A percentile compares a stretch with the other conserved stretches of the same genome.
Evolutionary conservation across 768 basidiomycete genomes (phyloP).

Genomic region (Neoboletus magnificus): DNA sequence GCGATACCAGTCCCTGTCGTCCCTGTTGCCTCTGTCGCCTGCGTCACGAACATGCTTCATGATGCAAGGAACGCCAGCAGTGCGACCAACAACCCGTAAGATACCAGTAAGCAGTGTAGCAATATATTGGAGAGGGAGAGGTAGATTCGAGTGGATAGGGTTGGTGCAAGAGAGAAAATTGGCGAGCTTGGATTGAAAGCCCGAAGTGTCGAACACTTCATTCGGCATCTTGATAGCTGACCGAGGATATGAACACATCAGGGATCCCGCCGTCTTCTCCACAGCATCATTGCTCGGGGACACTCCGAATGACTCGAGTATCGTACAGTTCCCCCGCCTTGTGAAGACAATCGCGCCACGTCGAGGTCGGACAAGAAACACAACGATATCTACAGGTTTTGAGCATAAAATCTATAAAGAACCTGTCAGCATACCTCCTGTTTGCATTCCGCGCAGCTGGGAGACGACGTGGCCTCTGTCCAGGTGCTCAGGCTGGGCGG

Average conservation of each 20-base stretch:
- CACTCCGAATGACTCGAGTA: conserved; percentile 10
- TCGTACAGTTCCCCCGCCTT: conserved; percentile 16
- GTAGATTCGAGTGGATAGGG: not conserved
- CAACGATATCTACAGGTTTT: conserved; percentile 31
- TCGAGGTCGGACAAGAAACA: conserved; percentile 38
- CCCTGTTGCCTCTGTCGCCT: too few species aligned
- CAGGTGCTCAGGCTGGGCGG: too few species aligned
- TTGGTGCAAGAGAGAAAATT: too few species aligned
- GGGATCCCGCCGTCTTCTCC: conserved; percentile 25
- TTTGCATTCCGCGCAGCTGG: too few species aligned
- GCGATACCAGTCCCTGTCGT: too few species aligned
- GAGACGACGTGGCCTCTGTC: not conserved
- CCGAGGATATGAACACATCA: conserved; percentile 24
- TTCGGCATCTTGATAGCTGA: conserved; percentile 14
- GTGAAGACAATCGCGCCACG: conserved; percentile 42
- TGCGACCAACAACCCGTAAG: not conserved
- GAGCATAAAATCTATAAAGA: not conserved
- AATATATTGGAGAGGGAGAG: not conserved
- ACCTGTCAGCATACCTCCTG: not conserved
- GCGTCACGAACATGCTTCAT: conserved; percentile 26
- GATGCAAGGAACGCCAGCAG: conserved; percentile 15
- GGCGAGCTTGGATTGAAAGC: conserved; percentile 15
- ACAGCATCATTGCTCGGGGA: conserved; percentile 31
- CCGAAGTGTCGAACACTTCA: conserved; percentile 5
- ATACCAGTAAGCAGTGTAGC: not conserved